Evolutionary conservation across 1,139 yeast genomes (phyloP), one percentile per base, ranked within the genome.

Genomic region (Blastobotrys apis): DNA sequence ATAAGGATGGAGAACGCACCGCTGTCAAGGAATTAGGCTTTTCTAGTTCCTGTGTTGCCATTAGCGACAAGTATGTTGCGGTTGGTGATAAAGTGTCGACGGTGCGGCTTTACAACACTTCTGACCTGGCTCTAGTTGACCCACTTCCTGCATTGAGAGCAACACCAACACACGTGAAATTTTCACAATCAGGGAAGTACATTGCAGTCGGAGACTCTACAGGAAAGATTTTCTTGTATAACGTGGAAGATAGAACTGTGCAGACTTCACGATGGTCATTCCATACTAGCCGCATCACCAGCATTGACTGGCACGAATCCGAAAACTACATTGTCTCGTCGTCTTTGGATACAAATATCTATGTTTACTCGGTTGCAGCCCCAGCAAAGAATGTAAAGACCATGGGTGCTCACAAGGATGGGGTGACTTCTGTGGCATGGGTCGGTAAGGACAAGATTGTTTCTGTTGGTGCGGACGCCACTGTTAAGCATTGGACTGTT

Each of bases 241-340:
- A 79, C 49, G 62, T 77, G 15, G 64, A 66, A 1, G 80, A 79
- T 39, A 77, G 73, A 33, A 58, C 74, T 5, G 71, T 85, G 5
- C 77, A 84, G 37, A 88, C 97, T 1, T 79, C 94, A 0, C 78
- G 97, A 60, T 92, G 99, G 99, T 83, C 95, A 0, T 90, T 85
- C 79, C 97, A 94, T 63, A 84, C 90, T 2, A 81, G 95, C 46
- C 80, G 77, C 47, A 83, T 92, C 48, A 80, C 78, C 45, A 78
- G 82, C 31, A 84, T 94, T 39, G 67, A 78, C 27, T 92, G 97
- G 97, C 75, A 82, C 37, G 64, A 69, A 2, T 88, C 84, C 54
- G 84, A 87, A 45, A 78, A 81, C 54, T 80, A 74, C 54, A 74
- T 85, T 40, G 83, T 81, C 17, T 79, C 92, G 50, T 94, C 84